These are phyloP conservation scores for Xylaria arbuscula DNA, from an alignment of 2,329 filamentous ascomycete genomes.

Conservation along the genomic window DNA sequence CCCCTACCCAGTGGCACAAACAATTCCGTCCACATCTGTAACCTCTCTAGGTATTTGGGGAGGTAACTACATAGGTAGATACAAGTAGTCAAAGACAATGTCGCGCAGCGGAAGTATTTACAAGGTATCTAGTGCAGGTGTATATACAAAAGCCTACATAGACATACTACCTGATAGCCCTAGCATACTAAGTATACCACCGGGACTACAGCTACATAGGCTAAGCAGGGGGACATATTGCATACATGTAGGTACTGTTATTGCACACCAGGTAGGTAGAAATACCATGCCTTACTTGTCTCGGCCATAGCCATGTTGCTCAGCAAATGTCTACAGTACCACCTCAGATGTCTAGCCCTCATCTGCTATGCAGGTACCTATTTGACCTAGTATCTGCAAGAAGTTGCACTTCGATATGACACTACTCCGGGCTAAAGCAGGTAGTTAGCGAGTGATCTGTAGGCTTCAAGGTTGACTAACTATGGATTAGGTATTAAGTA, in stretches of 20 bases:
- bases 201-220: neutral
- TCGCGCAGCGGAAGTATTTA: neutral
- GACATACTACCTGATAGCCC: too few relatives aligned
- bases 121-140: neutral
- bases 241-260: too few relatives aligned
- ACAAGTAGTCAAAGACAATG: neutral
- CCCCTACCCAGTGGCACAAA: neutral
- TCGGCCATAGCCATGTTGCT: neutral
- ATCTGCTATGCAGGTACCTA: neutral
- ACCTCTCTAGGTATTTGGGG: neutral
- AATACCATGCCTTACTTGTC: constrained; percentile 11
- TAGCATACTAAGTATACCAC: neutral
- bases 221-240: neutral
- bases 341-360: constrained; percentile 23
- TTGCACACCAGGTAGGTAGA: neutral
- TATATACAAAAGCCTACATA: neutral
- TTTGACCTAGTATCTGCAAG: neutral
- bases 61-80: neutral
- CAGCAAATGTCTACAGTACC: neutral
- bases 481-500: neutral
- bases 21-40: neutral
- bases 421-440: neutral
- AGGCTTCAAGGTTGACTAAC: neutral
- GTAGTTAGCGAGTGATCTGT: neutral
- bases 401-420: neutral